phyloP scores from a whole-genome alignment of 306 rosid genomes.

The Arachis stenosperma region DNA sequence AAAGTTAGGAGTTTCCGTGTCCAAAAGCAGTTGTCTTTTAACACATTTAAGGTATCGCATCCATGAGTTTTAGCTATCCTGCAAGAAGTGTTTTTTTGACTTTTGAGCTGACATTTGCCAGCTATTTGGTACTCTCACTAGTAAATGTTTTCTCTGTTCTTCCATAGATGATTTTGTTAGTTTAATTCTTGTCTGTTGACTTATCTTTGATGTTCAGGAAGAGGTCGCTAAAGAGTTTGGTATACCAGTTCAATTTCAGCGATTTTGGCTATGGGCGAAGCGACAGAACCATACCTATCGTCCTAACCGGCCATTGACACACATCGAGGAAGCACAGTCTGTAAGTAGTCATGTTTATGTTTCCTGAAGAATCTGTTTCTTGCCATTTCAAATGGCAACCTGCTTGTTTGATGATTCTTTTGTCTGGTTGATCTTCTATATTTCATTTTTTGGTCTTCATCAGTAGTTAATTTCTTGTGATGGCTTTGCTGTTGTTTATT shows the following conservation, averaged over 20 bases:
- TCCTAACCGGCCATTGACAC: conserved; percentile 76
- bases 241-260: conserved; percentile 81
- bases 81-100: conserved; percentile 4
- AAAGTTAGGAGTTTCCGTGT: conserved; percentile 89
- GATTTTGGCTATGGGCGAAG: conserved; percentile 92
- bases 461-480: no score
- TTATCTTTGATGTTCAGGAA: conserved; percentile 58
- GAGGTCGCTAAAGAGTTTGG: conserved; percentile 88
- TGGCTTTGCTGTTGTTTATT: neutral
- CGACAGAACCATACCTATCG: conserved; percentile 88
- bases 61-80: neutral
- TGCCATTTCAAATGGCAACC: conserved; percentile 18
- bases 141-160: conserved; percentile 4
- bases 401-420: conserved; percentile 3
- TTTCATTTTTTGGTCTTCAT: neutral
- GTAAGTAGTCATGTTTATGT: conserved; percentile 45
- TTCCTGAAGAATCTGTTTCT: conserved; percentile 8
- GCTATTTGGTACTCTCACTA: neutral
- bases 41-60: conserved; percentile 72
- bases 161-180: neutral
- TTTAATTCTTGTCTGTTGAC: conserved; percentile 14
- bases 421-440: neutral
- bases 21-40: conserved; percentile 73
- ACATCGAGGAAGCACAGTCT: conserved; percentile 70
- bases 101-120: conserved; percentile 12